Percentiles rank a stretch among this genome's conserved stretches.
Conservation (phyloP, 768 basidiomycete species). For the Tubosaeta brunneosetosa region DNA sequence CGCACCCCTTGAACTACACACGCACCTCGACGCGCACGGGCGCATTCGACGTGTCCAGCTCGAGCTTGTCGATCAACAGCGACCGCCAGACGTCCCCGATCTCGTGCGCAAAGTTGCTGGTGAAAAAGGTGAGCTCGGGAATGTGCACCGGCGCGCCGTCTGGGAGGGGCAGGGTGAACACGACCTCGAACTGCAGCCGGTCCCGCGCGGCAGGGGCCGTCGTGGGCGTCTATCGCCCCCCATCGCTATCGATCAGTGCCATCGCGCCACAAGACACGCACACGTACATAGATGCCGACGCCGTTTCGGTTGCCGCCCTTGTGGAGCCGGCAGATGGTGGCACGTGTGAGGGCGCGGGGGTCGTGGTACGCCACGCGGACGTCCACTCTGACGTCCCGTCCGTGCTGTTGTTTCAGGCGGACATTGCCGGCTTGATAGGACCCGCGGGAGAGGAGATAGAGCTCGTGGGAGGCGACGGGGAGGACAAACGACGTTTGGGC, state of each 20-base stretch:
- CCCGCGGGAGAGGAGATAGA: conserved; percentile 35
- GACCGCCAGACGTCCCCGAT: conserved; percentile 26
- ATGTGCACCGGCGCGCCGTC: conserved; percentile 18
- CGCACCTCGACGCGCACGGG: conserved; percentile 29
- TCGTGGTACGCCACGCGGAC: conserved; percentile 29
- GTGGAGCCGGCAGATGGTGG: conserved; percentile 30
- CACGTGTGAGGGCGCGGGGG: conserved; percentile 20
- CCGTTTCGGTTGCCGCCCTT: conserved; percentile 27
- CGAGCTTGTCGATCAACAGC: conserved; percentile 26
- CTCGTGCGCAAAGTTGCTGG: conserved; percentile 28
- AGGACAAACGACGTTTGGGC: conserved; percentile 28
- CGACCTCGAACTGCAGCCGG: conserved; percentile 26
- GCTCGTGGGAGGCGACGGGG: conserved; percentile 23
- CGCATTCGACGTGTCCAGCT: conserved; percentile 19
- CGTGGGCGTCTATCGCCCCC: conserved; percentile 18
- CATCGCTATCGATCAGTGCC: background rate
- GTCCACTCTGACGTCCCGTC: conserved; percentile 22
- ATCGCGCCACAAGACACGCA: background rate
- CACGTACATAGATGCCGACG: conserved; percentile 36
- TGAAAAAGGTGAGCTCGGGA: conserved; percentile 24
- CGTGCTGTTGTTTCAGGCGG: conserved; percentile 18
- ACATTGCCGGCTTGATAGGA: conserved; percentile 21
- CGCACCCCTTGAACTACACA: background rate
- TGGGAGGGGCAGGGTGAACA: conserved; percentile 26
- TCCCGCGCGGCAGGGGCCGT: background rate